Evolutionary conservation across 495 filamentous ascomycete genomes (phyloP).

Genomic region (Xylaria nigripes): DNA sequence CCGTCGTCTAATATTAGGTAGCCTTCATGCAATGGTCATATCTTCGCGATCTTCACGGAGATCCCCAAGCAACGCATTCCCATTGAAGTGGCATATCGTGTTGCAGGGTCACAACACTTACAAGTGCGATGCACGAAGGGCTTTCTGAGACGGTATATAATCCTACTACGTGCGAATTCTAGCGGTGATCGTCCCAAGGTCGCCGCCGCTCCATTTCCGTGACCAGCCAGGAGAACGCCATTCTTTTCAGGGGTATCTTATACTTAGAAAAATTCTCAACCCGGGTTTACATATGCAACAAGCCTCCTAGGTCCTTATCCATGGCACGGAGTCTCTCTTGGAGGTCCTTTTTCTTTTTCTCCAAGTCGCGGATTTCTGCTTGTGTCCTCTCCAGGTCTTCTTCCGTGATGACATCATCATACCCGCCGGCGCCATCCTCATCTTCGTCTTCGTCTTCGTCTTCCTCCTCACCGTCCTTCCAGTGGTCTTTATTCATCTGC

Average conservation of each 20-base stretch:
- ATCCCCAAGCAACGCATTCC: too few species aligned
- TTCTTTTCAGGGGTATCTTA: slow-evolving; percentile 9
- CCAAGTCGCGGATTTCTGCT: slow-evolving; percentile 68
- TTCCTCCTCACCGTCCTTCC: slow-evolving; percentile 39
- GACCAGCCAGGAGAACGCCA: neutral
- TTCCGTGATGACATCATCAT: slow-evolving; percentile 51
- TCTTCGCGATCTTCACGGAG: too few species aligned
- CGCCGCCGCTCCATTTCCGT: neutral
- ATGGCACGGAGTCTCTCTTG: slow-evolving; percentile 73
- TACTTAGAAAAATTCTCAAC: neutral
- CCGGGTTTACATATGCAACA: slow-evolving; percentile 36
- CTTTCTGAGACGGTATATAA: too few species aligned
- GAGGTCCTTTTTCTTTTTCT: slow-evolving; percentile 64
- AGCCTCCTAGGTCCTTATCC: slow-evolving; percentile 68
- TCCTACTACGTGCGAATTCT: neutral
- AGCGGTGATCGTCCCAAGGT: neutral
- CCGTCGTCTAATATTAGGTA: too few species aligned
- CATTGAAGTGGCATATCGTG: too few species aligned
- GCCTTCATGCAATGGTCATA: too few species aligned
- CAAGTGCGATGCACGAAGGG: too few species aligned
- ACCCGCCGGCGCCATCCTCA: slow-evolving; percentile 28
- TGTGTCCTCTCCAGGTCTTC: slow-evolving; percentile 71
- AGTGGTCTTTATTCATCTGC: slow-evolving; percentile 55
- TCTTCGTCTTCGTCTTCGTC: slow-evolving; percentile 38
- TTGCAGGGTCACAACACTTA: too few species aligned